Base-by-base conservation (phyloP, 768 basidiomycete genomes). In the Cystobasidium onofrii region DNA sequence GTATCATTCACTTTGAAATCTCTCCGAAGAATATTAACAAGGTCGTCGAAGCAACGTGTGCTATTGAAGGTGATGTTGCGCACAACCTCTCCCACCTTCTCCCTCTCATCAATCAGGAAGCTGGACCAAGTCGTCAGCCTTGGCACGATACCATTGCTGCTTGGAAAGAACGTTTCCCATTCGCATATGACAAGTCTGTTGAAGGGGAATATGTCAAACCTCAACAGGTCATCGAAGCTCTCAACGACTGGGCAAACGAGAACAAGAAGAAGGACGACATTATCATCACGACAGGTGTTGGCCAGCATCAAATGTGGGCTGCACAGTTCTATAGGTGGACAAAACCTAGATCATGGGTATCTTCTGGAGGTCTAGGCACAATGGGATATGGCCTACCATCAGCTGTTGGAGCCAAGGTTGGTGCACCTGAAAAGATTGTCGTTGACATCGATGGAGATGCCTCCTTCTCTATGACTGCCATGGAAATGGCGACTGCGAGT, bases 231-330 rank as follows among this genome's bases (percentile, higher is more conserved):
- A 87, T 99, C 46, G 89, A 92, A 83, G 94, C 94, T 83, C 85
- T 99, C 50, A 88, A 98, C 79, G 90, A 92, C 83, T 87, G 87
- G n/a, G 84, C 83, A 61, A 85, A 89, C 74, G 77, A 55, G n/a
- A 80, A 83, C 64, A 83, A 82, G 66, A 94, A 97, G 83, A 95
- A 98, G 83, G 89, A 91, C 73, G 87, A 97, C 27, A 86, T 96
- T 44, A 83, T 99, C 79, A 82, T 99, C 65, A 82, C 91, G 13
- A 99, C 96, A 18, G 96, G 96, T 77, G 96, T 99, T 25, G 96
- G 96, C 9, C 96, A 99, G 81, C 96, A 98, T 83, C 95, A 99
- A 83, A 98, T 98, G 96, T 98, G 92, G 93, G 95, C 95, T 1
- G 91, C 91, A 50, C 96, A 99, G 81, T 85, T 89, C 81, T 98